phyloP scores from a whole-genome alignment of 495 filamentous ascomycete species.

The Trichocladium uniseriatum region DNA sequence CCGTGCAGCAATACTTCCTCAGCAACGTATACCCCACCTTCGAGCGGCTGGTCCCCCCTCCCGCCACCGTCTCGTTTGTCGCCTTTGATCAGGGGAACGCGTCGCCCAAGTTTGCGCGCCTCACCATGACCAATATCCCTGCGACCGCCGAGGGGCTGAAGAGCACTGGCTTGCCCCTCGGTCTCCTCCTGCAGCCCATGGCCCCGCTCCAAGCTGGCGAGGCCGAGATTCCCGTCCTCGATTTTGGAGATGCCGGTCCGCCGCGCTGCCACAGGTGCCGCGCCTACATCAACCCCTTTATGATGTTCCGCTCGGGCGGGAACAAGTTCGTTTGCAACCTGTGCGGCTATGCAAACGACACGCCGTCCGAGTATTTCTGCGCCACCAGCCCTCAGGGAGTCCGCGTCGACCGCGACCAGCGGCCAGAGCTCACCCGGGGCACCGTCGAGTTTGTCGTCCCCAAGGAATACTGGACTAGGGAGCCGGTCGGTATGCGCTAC shows the following conservation, averaged over 20 bases:
- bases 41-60: constrained; percentile 81
- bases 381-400: constrained; percentile 80
- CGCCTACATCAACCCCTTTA: constrained; percentile 98
- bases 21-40: constrained; percentile 87
- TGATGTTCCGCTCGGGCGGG: constrained; percentile 89
- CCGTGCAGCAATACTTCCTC: constrained; percentile 71
- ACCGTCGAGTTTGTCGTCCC: constrained; percentile 95
- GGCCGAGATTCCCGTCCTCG: constrained; percentile 78
- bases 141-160: constrained; percentile 69
- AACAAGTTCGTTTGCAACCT: constrained; percentile 98
- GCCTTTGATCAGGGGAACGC: constrained; percentile 94
- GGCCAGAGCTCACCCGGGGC: constrained; percentile 81
- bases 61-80: constrained; percentile 82
- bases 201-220: constrained; percentile 79
- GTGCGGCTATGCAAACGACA: constrained; percentile 95
- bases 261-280: constrained; percentile 89
- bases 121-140: constrained; percentile 89
- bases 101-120: constrained; percentile 84
- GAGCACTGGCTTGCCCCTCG: constrained; percentile 73
- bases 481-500: constrained; percentile 78
- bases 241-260: constrained; percentile 88
- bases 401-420: constrained; percentile 77
- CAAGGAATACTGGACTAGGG: constrained; percentile 97
- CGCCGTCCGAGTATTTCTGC: constrained; percentile 82
- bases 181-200: constrained; percentile 81